phyloP scores from a whole-genome alignment of 345 rosid genomes.

The rapeseed (Brassica napus) region Da-Ae NC_063435.1:5829001-5829500 shows the following conservation, averaged over 20 bases:
- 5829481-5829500: conserved; percentile 1
- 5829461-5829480: not conserved
- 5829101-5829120: conserved; percentile 47
- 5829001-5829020: conserved; percentile 6
- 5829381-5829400: conserved; percentile 91
- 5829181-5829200: conserved; percentile 27
- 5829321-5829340: conserved; percentile 95
- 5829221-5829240: conserved; percentile 33
- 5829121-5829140: conserved; percentile 13
- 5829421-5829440: conserved; percentile 17
- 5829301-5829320: conserved; percentile 97
- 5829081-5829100: conserved; percentile 35
- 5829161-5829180: conserved; percentile 34
- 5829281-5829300: conserved; percentile 96
- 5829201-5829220: conserved; percentile 17
- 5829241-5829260: conserved; percentile 81
- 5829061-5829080: conserved; percentile 3
- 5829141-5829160: conserved; percentile 23
- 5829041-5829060: conserved; percentile 24
- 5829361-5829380: conserved; percentile 82
- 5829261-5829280: conserved; percentile 43
- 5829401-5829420: conserved; percentile 99
- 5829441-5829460: conserved; percentile 21
- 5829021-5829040: not conserved
- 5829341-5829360: conserved; percentile 86